phyloP scores from a whole-genome alignment of 1,284 basidiomycete species.

The Hymenochaete sp. region DNA sequence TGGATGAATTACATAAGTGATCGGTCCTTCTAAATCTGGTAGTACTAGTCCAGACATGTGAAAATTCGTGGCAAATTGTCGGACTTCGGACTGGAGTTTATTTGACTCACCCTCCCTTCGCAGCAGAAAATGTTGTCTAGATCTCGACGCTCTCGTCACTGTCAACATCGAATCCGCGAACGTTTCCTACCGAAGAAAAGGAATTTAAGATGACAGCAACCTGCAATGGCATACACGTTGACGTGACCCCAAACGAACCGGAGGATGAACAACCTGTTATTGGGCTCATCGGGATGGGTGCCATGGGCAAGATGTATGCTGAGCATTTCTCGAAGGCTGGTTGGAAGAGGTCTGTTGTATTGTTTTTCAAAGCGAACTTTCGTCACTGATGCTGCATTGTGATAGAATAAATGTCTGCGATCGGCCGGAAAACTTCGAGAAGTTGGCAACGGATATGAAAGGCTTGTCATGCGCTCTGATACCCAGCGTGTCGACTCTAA shows the following conservation, averaged over 20 bases:
- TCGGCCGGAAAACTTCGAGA: constrained; percentile 66
- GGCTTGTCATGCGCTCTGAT: constrained; percentile 16
- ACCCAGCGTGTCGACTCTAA: constrained; percentile 9
- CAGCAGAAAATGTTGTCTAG: neutral
- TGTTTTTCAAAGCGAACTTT: neutral
- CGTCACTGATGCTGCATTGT: neutral
- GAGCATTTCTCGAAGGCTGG: constrained; percentile 66
- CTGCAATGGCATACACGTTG: constrained; percentile 7
- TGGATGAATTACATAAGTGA: no score
- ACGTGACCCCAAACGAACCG: constrained; percentile 36
- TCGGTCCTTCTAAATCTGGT: no score
- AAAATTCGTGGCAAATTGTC: no score
- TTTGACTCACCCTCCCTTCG: no score
- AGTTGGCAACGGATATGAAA: constrained; percentile 54
- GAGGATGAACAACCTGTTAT: constrained; percentile 62
- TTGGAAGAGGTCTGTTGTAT: constrained; percentile 63
- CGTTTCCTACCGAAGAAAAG: no score
- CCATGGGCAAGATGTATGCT: constrained; percentile 96
- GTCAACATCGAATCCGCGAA: no score
- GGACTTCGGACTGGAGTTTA: no score
- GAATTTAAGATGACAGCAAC: constrained; percentile 2
- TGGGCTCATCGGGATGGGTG: constrained; percentile 87
- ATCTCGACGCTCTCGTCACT: neutral
- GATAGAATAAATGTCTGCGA: constrained; percentile 89
- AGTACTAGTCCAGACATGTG: no score